phyloP scores from a whole-genome alignment of 768 basidiomycete species.

The Exidia glandulosa region DNA sequence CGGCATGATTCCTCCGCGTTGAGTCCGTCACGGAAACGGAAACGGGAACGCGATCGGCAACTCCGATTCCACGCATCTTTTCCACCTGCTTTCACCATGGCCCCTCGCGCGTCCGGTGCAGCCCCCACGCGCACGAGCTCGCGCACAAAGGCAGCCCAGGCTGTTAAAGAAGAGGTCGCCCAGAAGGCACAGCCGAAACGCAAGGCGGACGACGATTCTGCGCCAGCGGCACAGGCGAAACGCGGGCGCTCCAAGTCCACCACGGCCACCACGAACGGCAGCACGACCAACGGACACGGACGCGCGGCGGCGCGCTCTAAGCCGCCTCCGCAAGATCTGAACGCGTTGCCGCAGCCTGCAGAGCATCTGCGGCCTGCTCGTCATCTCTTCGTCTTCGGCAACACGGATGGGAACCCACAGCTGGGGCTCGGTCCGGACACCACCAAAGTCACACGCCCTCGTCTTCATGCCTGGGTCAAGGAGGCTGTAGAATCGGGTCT shows the following conservation, averaged over 20 bases:
- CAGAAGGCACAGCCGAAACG: not conserved
- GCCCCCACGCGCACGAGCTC: not conserved
- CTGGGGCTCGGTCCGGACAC: slow-evolving; percentile 78
- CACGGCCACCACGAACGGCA: too few relatives aligned
- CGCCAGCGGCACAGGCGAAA: not conserved
- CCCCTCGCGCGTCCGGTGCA: not conserved
- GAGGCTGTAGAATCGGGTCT: slow-evolving; percentile 58
- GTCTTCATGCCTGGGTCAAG: slow-evolving; percentile 61
- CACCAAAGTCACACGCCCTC: not conserved
- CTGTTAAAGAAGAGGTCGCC: not conserved
- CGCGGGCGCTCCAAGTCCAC: not conserved
- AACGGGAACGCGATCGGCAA: not conserved
- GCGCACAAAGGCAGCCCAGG: not conserved
- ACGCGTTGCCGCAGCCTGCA: slow-evolving; percentile 43
- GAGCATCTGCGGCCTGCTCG: slow-evolving; percentile 50
- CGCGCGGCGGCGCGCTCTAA: too few relatives aligned
- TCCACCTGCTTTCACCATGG: not conserved
- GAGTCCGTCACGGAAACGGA: not conserved
- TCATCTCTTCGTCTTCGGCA: slow-evolving; percentile 79
- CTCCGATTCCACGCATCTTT: not conserved
- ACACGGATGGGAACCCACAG: slow-evolving; percentile 83
- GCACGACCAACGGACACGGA: too few relatives aligned
- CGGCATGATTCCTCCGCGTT: not conserved
- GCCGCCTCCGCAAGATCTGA: slow-evolving; percentile 7
- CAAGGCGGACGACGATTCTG: not conserved